phyloP scores from a whole-genome alignment of 805 yeast species.

The Teunomyces cretensis region DNA sequence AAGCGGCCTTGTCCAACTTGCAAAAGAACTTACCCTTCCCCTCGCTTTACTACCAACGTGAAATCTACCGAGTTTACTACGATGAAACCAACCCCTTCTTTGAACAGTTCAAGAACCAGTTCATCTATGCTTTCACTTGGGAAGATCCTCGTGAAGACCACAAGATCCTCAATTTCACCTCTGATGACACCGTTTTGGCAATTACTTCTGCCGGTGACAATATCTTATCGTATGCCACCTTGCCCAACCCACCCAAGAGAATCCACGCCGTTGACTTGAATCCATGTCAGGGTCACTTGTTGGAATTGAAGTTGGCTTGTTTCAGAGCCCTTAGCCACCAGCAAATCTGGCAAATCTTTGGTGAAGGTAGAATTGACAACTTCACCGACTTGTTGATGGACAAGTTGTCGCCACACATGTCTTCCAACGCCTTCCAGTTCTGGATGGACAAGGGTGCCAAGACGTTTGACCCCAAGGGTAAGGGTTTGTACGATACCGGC shows the following conservation, averaged over 20 bases:
- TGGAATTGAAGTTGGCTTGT: slow-evolving; percentile 76
- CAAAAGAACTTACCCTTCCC: slow-evolving; percentile 74
- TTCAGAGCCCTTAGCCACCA: slow-evolving; percentile 53
- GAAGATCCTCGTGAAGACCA: slow-evolving; percentile 86
- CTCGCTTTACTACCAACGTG: slow-evolving; percentile 73
- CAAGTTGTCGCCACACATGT: slow-evolving; percentile 65
- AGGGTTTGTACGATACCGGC: slow-evolving; percentile 72
- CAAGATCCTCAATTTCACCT: slow-evolving; percentile 56
- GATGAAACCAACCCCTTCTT: slow-evolving; percentile 69
- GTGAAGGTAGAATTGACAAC: slow-evolving; percentile 63
- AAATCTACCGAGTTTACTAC: slow-evolving; percentile 77
- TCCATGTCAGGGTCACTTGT: slow-evolving; percentile 78
- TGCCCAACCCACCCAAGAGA: slow-evolving; percentile 70
- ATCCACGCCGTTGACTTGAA: slow-evolving; percentile 85
- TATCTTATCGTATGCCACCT: slow-evolving; percentile 67
- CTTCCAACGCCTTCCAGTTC: slow-evolving; percentile 78
- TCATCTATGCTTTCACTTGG: slow-evolving; percentile 88
- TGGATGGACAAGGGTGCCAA: slow-evolving; percentile 67
- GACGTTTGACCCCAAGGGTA: slow-evolving; percentile 54
- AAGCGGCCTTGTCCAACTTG: slow-evolving; percentile 65
- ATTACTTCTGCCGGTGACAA: slow-evolving; percentile 89
- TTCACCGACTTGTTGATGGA: slow-evolving; percentile 45
- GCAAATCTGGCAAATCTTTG: slow-evolving; percentile 74
- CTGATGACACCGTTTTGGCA: slow-evolving; percentile 73
- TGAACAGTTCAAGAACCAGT: slow-evolving; percentile 72